Base-by-base conservation (phyloP, 345 rosid species). In the Camelina laxa region DNA sequence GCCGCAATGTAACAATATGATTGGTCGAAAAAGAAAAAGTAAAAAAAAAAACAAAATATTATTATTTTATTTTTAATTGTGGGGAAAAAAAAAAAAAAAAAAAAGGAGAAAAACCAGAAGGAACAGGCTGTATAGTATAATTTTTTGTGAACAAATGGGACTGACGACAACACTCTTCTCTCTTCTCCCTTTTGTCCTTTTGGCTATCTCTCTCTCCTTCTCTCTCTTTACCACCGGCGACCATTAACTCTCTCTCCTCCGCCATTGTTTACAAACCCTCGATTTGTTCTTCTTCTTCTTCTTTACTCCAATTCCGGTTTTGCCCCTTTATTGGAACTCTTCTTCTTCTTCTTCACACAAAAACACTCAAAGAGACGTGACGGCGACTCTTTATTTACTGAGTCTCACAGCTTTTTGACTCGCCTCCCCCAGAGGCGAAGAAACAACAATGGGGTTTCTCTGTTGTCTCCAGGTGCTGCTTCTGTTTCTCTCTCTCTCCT, bases 401-500 rank as follows among this genome's bases (percentile, higher is more conserved):
- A 56, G 80, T 77, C 80, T 14, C 71, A 44, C 70, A n/a, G 13
- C 21, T 27, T 69, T 57, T 64, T 62, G 75, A 44, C 80, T 64
- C 75, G 65, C 80, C 66, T 27, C 30, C 75, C 80, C 42, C 80
- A 70, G 80, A 24, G 75, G 75, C 70, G 64, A 51, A 57, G 21
- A 39, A 5, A 82, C 65, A 2, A 83, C 85, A 75, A 89, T 89
- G 97, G 82, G 86, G 84, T 87, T 86, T 85, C 86, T 72, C 67
- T 58, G 78, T 80, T 60, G 87, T 79, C 89, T 88, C 78, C 55
- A 79, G 80, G 62, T 88, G 88, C 85, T 84, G 87, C 85, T 84
- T 81, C 24, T 81, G 44, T 42, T 76, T 56, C 60, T 74, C 24
- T 59, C 63, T 30, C 66, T 78, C 54, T 76, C 60, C 39, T 67